phyloP scores from a whole-genome alignment of 495 filamentous ascomycete genomes.

The Penicillium lividum region DNA sequence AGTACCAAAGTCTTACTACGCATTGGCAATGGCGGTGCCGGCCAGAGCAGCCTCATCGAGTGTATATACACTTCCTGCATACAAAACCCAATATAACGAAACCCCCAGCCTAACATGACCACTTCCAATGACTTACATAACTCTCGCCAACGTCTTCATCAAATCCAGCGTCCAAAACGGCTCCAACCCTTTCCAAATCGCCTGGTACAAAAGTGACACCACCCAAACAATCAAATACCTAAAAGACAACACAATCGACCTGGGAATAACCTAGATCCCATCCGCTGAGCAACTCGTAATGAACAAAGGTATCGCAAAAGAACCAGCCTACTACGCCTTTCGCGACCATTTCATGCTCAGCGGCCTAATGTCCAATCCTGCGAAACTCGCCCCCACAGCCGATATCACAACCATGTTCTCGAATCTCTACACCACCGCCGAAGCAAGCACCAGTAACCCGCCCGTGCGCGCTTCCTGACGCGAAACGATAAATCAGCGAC shows the following conservation, averaged over 20 bases:
- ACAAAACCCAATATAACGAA: too few relatives aligned
- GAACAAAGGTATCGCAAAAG: constrained; percentile 26
- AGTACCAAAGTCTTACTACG: neutral
- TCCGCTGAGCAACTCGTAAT: constrained; percentile 43
- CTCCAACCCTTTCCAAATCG: constrained; percentile 35
- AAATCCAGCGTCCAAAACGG: too few relatives aligned
- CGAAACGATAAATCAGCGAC: constrained; percentile 50
- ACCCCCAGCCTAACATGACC: too few relatives aligned
- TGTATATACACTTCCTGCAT: constrained; percentile 7
- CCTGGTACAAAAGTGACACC: constrained; percentile 45
- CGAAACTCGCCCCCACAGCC: constrained; percentile 17
- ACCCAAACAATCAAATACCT: constrained; percentile 44
- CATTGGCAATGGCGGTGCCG: constrained; percentile 43
- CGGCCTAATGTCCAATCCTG: constrained; percentile 36
- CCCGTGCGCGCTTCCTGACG: constrained; percentile 39
- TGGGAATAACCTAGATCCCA: constrained; percentile 45
- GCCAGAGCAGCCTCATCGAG: constrained; percentile 38
- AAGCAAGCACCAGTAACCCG: constrained; percentile 19
- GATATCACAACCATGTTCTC: constrained; percentile 35
- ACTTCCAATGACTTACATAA: neutral
- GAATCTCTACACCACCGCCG: constrained; percentile 26
- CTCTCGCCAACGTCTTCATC: neutral
- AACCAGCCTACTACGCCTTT: constrained; percentile 33
- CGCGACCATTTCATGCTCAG: constrained; percentile 43
- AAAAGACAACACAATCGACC: constrained; percentile 30